These are phyloP conservation scores for Aspergillus arachidicola DNA, from an alignment of 2,329 filamentous ascomycete species.

Conservation along the genomic window DNA sequence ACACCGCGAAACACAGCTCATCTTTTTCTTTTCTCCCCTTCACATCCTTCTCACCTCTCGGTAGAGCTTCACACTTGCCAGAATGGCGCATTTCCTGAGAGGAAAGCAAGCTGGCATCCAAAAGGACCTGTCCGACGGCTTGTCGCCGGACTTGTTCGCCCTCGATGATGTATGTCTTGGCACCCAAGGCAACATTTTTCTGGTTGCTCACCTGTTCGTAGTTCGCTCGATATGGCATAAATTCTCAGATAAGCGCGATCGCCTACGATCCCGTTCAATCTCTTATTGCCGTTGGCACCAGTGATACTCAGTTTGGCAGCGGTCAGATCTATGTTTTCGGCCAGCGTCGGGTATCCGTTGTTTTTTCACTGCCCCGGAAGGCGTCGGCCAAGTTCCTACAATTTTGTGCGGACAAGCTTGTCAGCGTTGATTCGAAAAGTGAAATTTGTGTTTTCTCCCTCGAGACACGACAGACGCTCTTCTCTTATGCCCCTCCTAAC, in stretches of 20 bases:
- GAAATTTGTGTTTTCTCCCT: slow-evolving; percentile 85
- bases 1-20: slow-evolving; percentile 22
- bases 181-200: slow-evolving; percentile 29
- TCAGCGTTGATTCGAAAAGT: slow-evolving; percentile 83
- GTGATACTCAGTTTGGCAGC: slow-evolving; percentile 79
- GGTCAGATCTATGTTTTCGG: slow-evolving; percentile 91
- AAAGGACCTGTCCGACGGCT: slow-evolving; percentile 82
- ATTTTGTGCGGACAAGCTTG: slow-evolving; percentile 82
- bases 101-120: slow-evolving; percentile 93
- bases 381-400: slow-evolving; percentile 76
- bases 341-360: slow-evolving; percentile 75
- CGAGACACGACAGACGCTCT: slow-evolving; percentile 66
- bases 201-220: slow-evolving; percentile 24
- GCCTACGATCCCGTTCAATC: slow-evolving; percentile 95
- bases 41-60: slow-evolving; percentile 12
- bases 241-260: slow-evolving; percentile 73
- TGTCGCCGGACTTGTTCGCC: slow-evolving; percentile 75
- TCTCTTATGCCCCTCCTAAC: slow-evolving; percentile 75
- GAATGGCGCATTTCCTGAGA: slow-evolving; percentile 84
- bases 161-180: slow-evolving; percentile 70
- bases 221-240: slow-evolving; percentile 78
- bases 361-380: slow-evolving; percentile 69
- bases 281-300: slow-evolving; percentile 87
- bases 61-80: slow-evolving; percentile 4
- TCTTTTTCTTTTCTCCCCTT: slow-evolving; percentile 17